Evolutionary conservation across 83 land plant species (phyloP).

Genomic region (Larix sibirica): DNA sequence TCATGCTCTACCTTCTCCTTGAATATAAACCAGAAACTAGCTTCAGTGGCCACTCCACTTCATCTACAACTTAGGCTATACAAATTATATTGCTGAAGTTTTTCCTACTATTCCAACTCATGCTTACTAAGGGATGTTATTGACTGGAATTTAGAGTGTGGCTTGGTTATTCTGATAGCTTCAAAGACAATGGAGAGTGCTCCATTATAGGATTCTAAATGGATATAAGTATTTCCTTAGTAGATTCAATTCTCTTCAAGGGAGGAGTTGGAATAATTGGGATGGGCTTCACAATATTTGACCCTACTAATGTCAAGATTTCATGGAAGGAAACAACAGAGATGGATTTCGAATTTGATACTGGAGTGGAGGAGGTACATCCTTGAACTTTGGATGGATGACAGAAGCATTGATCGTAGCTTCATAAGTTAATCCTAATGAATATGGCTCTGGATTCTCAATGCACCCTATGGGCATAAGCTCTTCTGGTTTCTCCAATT

Average conservation of each 20-base stretch:
- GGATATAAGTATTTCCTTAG: constrained; percentile 15
- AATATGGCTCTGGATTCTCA: constrained; percentile 18
- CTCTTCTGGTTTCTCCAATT: constrained; percentile 4
- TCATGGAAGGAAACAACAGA: constrained; percentile 14
- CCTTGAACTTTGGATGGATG: constrained; percentile 8
- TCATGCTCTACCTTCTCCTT: not conserved
- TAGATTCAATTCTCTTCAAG: constrained; percentile 45
- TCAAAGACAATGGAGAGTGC: constrained; percentile 40
- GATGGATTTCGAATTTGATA: constrained; percentile 28
- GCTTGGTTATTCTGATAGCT: constrained; percentile 31
- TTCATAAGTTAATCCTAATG: constrained; percentile 12
- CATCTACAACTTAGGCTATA: not conserved
- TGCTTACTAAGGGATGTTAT: constrained; percentile 25
- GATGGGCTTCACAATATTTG: constrained; percentile 51
- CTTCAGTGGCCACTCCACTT: not conserved
- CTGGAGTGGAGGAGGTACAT: constrained; percentile 26
- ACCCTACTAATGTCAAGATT: constrained; percentile 19
- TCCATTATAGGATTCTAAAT: constrained; percentile 18
- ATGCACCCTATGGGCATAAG: not conserved
- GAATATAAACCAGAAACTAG: not conserved
- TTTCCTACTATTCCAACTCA: constrained; percentile 21
- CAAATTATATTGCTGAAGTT: constrained; percentile 15
- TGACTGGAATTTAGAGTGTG: constrained; percentile 60
- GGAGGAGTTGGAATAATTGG: constrained; percentile 37
- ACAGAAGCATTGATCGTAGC: not conserved